Conservation (phyloP, 257 asterid species). For the Ehretia macrophylla region DNA sequence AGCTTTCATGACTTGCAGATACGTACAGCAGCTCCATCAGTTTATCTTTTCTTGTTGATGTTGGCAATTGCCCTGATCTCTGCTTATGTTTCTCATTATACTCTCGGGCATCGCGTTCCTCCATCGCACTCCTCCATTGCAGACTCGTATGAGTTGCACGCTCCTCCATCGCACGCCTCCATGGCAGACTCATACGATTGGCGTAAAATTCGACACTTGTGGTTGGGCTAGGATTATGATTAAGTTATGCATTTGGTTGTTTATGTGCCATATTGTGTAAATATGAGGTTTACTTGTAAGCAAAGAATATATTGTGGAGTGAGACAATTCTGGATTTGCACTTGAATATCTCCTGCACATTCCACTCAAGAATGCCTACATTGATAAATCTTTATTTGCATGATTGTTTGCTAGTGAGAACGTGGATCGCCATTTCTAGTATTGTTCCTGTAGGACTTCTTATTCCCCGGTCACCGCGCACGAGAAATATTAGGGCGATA, state of each 20-base stretch:
- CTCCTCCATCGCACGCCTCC: neutral
- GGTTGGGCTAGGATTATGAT: constrained; percentile 29
- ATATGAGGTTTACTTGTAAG: too few species aligned
- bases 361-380: too few species aligned
- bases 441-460: too few species aligned
- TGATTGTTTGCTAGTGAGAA: too few species aligned
- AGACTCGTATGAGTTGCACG: neutral
- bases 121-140: neutral
- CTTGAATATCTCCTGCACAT: too few species aligned
- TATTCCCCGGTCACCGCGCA: too few species aligned
- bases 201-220: constrained; percentile 48
- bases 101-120: neutral
- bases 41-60: constrained; percentile 12
- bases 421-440: too few species aligned
- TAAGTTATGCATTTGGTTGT: neutral
- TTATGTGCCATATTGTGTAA: too few species aligned
- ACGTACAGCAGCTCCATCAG: neutral
- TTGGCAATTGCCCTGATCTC: constrained; percentile 12
- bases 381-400: too few species aligned
- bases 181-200: constrained; percentile 29
- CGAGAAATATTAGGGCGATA: too few species aligned
- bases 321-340: too few species aligned
- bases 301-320: too few species aligned
- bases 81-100: neutral
- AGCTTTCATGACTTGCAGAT: constrained; percentile 16